These are phyloP conservation scores for Coccomyxa sp. DNA, from an alignment of 139 green algal genomes.

Conservation along the genomic window DNA sequence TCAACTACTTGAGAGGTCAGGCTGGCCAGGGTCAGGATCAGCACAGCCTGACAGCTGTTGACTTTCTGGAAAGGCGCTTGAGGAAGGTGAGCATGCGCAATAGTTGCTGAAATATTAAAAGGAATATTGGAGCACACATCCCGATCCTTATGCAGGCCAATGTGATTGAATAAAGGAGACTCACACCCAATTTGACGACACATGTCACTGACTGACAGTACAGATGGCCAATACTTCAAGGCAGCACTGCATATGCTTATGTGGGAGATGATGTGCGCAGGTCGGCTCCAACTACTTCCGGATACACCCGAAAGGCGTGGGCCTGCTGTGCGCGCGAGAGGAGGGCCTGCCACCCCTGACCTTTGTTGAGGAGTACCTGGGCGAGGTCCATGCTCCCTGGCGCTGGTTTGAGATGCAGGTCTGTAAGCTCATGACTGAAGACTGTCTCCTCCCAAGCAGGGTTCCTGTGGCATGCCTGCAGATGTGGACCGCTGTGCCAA, in stretches of 20 bases:
- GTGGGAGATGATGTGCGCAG: too few species aligned
- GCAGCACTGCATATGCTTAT: too few species aligned
- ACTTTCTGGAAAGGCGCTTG: conserved; percentile 39
- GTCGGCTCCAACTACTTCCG: conserved; percentile 79
- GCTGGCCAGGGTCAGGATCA: conserved; percentile 14
- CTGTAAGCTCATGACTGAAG: background rate
- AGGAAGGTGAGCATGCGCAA: conserved; percentile 20
- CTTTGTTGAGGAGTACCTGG: conserved; percentile 93
- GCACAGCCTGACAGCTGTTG: conserved; percentile 21
- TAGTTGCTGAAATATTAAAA: background rate
- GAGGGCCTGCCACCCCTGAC: conserved; percentile 68
- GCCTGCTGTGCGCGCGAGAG: conserved; percentile 58
- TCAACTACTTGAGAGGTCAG: conserved; percentile 17
- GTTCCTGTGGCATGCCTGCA: background rate
- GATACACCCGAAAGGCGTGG: conserved; percentile 85
- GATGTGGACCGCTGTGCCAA: background rate
- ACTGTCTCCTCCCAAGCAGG: background rate
- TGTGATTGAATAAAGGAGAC: background rate
- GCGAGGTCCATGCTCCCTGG: conserved; percentile 86
- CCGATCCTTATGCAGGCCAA: background rate
- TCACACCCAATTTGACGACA: background rate
- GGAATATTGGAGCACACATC: background rate
- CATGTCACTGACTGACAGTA: too few species aligned
- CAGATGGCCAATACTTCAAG: too few species aligned
- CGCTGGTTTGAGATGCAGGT: conserved; percentile 94